These are phyloP conservation scores for Xylaria acuta DNA, from an alignment of 495 filamentous ascomycete species.

Conservation along the genomic window DNA sequence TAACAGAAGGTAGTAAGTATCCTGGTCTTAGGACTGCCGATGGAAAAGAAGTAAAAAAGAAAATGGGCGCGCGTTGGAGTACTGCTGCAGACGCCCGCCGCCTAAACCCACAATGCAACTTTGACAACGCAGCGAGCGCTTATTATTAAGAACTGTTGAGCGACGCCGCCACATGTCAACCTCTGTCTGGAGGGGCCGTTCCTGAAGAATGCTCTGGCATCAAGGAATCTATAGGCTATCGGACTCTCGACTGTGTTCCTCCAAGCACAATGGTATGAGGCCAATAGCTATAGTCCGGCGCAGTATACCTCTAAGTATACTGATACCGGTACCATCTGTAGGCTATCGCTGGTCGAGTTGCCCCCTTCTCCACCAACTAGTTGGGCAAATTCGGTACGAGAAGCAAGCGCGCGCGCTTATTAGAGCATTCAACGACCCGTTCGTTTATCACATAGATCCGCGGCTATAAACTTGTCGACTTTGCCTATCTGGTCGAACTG, in stretches of 20 bases:
- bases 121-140: conserved; percentile 26
- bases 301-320: not conserved
- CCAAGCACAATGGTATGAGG: conserved; percentile 5
- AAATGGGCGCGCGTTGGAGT: not conserved
- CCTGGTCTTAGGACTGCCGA: not conserved
- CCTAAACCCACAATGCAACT: conserved; percentile 18
- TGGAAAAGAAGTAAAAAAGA: not conserved
- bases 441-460: not conserved
- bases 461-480: not conserved
- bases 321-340: conserved; percentile 1
- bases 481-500: not conserved
- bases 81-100: conserved; percentile 16
- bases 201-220: not conserved
- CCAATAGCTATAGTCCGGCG: conserved; percentile 2
- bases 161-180: conserved; percentile 16
- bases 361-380: not conserved
- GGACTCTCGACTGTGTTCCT: not conserved
- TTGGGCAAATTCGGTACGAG: not conserved
- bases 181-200: conserved; percentile 11
- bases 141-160: conserved; percentile 3
- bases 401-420: conserved; percentile 22
- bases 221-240: conserved; percentile 2
- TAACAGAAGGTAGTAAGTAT: not conserved
- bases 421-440: not conserved
- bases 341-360: not conserved